Base-by-base conservation (phyloP, 768 basidiomycete species). In the Mycena polygramma region DNA sequence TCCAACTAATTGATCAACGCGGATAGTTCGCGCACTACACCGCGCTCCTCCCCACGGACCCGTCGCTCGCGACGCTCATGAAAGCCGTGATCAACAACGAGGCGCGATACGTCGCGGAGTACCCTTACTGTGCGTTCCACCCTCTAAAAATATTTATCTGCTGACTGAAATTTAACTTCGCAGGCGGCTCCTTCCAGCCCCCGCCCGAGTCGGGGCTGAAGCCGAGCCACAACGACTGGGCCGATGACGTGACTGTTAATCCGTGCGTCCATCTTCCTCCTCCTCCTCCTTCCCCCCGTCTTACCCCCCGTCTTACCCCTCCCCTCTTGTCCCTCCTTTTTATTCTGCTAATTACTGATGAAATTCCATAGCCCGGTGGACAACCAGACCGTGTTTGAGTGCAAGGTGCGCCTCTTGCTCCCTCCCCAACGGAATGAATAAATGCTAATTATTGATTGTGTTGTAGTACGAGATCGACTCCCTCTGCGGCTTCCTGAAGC, bases 401-500 rank as follows among this genome's bases (percentile, higher is more conserved):
- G 93, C 89, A 94, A 94, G 30, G 30, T 30, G 30, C n/a, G n/a
- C n/a, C n/a, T n/a, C n/a, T n/a, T n/a, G n/a, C n/a, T n/a, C n/a
- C n/a, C n/a, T n/a, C n/a, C n/a, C n/a, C n/a, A n/a, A n/a, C n/a
- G n/a, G n/a, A n/a, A n/a, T n/a, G n/a, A n/a, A n/a, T n/a, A n/a
- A n/a, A n/a, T n/a, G n/a, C n/a, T n/a, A n/a, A n/a, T n/a, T n/a
- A n/a, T n/a, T n/a, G n/a, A n/a, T n/a, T n/a, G n/a, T n/a, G n/a
- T n/a, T n/a, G n/a, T n/a, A n/a, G 91, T 94, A 93, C 74, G 93
- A 94, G 77, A 83, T 94, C 57, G 93, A 94, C 76, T 94, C 92
- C 0, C 81, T 94, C 0, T 93, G 92, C 69, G 89, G 92, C 8
- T 94, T 94, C 82, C 79, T 94, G 74, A 94, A 94, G 79, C 83